Base-by-base conservation (phyloP, 2,329 filamentous ascomycete species). In the Curvularia spicifera region DNA sequence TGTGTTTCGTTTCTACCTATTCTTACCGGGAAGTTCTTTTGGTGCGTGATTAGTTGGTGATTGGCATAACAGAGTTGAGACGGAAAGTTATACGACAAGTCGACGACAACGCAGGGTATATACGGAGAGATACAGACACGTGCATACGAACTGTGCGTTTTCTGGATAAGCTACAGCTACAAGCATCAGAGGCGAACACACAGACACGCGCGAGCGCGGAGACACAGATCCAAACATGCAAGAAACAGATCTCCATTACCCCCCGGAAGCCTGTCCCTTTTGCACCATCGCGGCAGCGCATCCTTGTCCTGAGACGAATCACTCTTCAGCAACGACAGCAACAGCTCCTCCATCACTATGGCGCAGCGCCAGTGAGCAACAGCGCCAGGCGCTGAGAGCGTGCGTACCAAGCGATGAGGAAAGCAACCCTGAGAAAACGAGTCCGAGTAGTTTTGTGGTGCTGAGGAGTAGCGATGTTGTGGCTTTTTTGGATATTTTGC, bases 401-500 rank as follows among this genome's bases (percentile, higher is more conserved):
- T 65, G 66, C 33, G 61, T 76, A 2, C 76, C 75, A 0, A 43
- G n/a, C 2, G 68, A 74, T 4, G 62, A 63, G 0, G 70, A 68
- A 13, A 63, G 67, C 18, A 56, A 70, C 15, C 60, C 72, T 40
- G 62, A 69, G 50, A 68, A 68, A 63, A 71, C 78, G 60, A 56
- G 67, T 70, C 71, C 78, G 65, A 76, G 77, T 63, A 78, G 75
- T 51, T 80, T 85, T 69, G 72, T 97, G 29, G 85, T 97, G 31
- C 85, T 97, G 57, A 91, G 91, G 2, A 95, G 91, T 0, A 87
- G 87, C 1, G 77, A 87, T 60, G 86, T 95, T 28, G 80, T 98
- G 62, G 93, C 93, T 42, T 98, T 98, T 78, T 84, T 98, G 68
- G 94, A 98, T 79, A 97, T 97, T 71, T 85, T 96, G 81, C 95